Base-by-base conservation (phyloP, 2,329 filamentous ascomycete genomes). In the Alternaria conjuncta region DNA sequence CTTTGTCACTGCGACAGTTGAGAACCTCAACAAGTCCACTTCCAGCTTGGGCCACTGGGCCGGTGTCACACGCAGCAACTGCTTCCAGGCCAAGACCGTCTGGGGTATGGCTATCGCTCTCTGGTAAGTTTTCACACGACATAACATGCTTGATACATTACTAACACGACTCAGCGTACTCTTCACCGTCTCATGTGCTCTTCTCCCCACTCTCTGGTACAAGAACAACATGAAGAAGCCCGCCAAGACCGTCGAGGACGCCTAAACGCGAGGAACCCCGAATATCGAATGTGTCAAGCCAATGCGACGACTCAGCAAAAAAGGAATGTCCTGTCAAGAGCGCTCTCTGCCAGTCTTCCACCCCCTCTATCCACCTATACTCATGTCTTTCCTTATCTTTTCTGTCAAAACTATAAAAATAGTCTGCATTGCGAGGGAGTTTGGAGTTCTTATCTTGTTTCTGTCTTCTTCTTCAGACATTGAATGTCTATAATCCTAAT, bases 101-200 rank as follows among this genome's bases (percentile, higher is more conserved):
- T 97, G 94, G 94, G 94, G 93, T 1, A 81, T 97, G 64, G 88
- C 89, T 78, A 94, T 97, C 79, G 89, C 89, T 5, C 86, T 96
- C 54, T 93, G 86, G 86, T 88, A 76, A 75, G 85, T 83, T 32
- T 4, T 12, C 13, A n/a, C 2, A 0, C 26, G 6, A n/a, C 25
- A 13, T 0, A 13, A 11, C 0, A 13, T 21, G 12, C 5, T 23
- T 4, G 11, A 21, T 11, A 5, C 10, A 18, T 3, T 50, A 49
- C 68, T 77, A 67, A 75, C 30, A 11, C 2, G 1, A 6, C 30
- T 63, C 23, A 82, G 81, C 68, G 80, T 85, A 56, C 71, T 85
- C 20, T 85, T 84, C 71, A 81, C 80, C 10, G 81, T 80, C 55
- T 84, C 82, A 11, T 79, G 73, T 57, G 70, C 82, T 10, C 75